Percentiles rank a stretch among this genome's conserved stretches.
These are phyloP conservation scores for Ceratocystis colombiana DNA, from an alignment of 2,329 filamentous ascomycete species.

Conservation along the genomic window DNA sequence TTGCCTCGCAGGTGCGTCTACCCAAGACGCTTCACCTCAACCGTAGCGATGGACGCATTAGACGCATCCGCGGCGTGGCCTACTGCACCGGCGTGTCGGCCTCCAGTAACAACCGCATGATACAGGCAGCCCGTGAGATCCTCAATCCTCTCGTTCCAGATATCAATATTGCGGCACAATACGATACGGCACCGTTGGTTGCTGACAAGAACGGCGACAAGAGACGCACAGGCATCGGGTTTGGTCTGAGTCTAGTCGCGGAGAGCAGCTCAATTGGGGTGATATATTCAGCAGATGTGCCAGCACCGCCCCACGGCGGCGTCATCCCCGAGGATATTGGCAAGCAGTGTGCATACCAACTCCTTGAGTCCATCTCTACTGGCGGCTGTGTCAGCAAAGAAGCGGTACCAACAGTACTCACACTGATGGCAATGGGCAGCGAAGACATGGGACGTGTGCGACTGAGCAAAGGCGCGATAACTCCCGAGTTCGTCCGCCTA, in stretches of 20 bases:
- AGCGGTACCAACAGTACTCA: slow-evolving; percentile 64
- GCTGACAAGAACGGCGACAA: slow-evolving; percentile 44
- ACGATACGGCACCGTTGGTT: slow-evolving; percentile 55
- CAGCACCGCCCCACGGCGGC: slow-evolving; percentile 65
- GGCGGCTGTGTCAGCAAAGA: slow-evolving; percentile 71
- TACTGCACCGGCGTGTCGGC: slow-evolving; percentile 88
- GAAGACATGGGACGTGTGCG: slow-evolving; percentile 87
- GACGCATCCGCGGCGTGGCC: slow-evolving; percentile 81
- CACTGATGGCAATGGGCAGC: slow-evolving; percentile 94
- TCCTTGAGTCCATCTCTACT: slow-evolving; percentile 70
- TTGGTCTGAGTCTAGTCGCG: slow-evolving; percentile 80
- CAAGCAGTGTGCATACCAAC: slow-evolving; percentile 74
- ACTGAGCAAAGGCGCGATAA: slow-evolving; percentile 69
- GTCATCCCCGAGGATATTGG: slow-evolving; percentile 84
- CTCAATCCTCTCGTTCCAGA: slow-evolving; percentile 79
- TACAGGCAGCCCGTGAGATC: slow-evolving; percentile 75
- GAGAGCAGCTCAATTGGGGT: slow-evolving; percentile 76
- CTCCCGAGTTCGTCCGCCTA: slow-evolving; percentile 67
- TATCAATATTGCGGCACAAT: slow-evolving; percentile 77
- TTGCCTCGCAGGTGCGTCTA: slow-evolving; percentile 83
- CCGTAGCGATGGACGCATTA: slow-evolving; percentile 72
- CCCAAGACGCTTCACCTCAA: slow-evolving; percentile 88
- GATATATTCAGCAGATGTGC: slow-evolving; percentile 77
- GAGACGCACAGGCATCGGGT: slow-evolving; percentile 72
- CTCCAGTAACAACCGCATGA: slow-evolving; percentile 91